Evolutionary conservation across 2,329 filamentous ascomycete species (phyloP).

Genomic region (Thelonectria discophora): DNA sequence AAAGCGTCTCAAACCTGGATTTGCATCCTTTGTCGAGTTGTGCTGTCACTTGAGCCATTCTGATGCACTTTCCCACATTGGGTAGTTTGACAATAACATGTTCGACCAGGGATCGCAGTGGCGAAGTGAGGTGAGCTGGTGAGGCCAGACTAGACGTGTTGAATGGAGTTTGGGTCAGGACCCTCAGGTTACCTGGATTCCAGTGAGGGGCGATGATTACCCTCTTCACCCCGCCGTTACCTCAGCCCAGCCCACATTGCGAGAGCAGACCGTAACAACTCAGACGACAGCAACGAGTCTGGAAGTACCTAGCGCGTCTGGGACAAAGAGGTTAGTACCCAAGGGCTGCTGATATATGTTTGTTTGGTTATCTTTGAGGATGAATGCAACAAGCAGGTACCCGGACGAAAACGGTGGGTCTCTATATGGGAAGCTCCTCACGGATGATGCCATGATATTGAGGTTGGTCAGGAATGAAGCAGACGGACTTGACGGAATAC

Average conservation of each 20-base stretch:
- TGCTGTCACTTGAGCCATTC: neutral
- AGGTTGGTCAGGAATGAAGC: neutral
- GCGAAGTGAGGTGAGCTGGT: slow-evolving; percentile 7
- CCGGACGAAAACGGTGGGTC: neutral
- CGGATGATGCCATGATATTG: slow-evolving; percentile 2
- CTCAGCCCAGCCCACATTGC: slow-evolving; percentile 15
- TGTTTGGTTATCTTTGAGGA: neutral
- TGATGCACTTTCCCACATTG: neutral
- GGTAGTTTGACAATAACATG: slow-evolving; percentile 1
- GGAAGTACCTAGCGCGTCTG: neutral
- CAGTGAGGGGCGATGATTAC: slow-evolving; percentile 1
- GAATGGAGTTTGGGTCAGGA: slow-evolving; percentile 12
- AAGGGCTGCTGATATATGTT: neutral
- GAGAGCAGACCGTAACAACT: slow-evolving; percentile 2
- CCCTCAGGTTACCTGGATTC: slow-evolving; percentile 3
- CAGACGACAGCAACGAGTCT: neutral
- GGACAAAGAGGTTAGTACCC: neutral
- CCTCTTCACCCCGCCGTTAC: slow-evolving; percentile 14
- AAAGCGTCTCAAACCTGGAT: neutral
- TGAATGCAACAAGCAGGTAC: neutral
- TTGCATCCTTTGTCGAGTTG: neutral
- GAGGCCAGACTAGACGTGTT: slow-evolving; percentile 7
- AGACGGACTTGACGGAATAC: neutral
- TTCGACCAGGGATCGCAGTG: neutral
- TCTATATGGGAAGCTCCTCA: neutral